A percentile compares a stretch with the other conserved stretches of the same genome.
These are phyloP conservation scores for Penicillium psychrofluorescens DNA, from an alignment of 495 filamentous ascomycete species.

Conservation along the genomic window DNA sequence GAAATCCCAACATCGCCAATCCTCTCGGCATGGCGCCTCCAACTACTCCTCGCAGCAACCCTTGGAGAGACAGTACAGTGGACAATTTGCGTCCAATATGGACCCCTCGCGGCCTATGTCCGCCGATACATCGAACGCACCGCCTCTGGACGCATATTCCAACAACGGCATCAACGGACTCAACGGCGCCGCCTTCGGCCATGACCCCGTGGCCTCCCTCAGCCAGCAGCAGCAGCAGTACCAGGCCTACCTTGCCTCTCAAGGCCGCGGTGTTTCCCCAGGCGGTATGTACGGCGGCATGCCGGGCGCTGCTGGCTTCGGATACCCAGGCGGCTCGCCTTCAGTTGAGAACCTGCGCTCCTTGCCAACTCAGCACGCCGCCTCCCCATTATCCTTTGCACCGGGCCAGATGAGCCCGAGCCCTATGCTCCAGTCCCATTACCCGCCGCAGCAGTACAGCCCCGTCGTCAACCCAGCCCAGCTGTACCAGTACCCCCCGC, in stretches of 20 bases:
- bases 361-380: constrained; percentile 27
- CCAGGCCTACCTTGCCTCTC: constrained; percentile 35
- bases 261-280: constrained; percentile 37
- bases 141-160: constrained; percentile 37
- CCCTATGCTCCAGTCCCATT: constrained; percentile 38
- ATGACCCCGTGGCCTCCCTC: constrained; percentile 33
- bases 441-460: constrained; percentile 40
- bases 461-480: constrained; percentile 38
- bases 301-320: constrained; percentile 22
- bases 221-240: constrained; percentile 42
- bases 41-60: constrained; percentile 34
- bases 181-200: constrained; percentile 25
- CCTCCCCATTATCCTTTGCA: constrained; percentile 25
- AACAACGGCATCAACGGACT: constrained; percentile 31
- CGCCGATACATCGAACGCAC: constrained; percentile 31
- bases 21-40: constrained; percentile 37
- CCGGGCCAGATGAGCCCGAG: constrained; percentile 31
- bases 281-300: constrained; percentile 36
- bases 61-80: constrained; percentile 42
- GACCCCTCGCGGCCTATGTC: constrained; percentile 30
- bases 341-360: constrained; percentile 37
- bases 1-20: constrained; percentile 43
- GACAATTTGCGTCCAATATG: constrained; percentile 33
- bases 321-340: constrained; percentile 32
- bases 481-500: constrained; percentile 48